Evolutionary conservation across 441 rosid species (phyloP).

Genomic region (Adansonia gregorii): DNA sequence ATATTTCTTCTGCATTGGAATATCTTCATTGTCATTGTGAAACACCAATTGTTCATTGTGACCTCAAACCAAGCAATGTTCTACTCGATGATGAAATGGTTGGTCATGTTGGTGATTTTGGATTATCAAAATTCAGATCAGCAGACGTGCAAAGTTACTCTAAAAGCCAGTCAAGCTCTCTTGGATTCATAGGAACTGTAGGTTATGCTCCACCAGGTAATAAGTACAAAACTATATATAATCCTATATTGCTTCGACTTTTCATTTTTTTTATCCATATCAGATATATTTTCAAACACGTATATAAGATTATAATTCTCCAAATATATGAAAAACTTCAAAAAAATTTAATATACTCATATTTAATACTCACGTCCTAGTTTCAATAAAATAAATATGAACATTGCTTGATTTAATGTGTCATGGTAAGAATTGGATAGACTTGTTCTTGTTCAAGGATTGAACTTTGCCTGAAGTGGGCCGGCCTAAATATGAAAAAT

Average conservation of each 20-base stretch:
- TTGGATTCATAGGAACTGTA: slow-evolving; percentile 7
- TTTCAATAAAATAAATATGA: background rate
- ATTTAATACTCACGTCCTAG: too few relatives aligned
- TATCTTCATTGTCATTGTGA: slow-evolving; percentile 2
- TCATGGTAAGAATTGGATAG: too few relatives aligned
- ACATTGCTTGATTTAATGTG: background rate
- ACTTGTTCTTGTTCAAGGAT: too few relatives aligned
- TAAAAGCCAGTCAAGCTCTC: background rate
- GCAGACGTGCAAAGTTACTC: background rate
- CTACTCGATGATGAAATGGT: background rate
- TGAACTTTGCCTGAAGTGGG: too few relatives aligned
- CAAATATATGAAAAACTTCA: too few relatives aligned
- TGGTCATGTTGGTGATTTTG: slow-evolving; percentile 12
- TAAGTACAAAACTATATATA: background rate
- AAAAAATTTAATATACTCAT: too few relatives aligned
- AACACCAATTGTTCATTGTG: slow-evolving; percentile 12
- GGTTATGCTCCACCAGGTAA: slow-evolving; percentile 18
- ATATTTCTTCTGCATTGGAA: background rate
- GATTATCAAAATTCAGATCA: background rate
- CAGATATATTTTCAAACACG: too few relatives aligned
- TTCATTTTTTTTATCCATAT: too few relatives aligned
- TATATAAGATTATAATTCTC: too few relatives aligned
- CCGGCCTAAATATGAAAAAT: too few relatives aligned
- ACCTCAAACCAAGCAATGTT: slow-evolving; percentile 16
- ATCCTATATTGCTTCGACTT: too few relatives aligned